Evolutionary conservation across 345 rosid species (phyloP).

Genomic region (Arabidopsis suecica): DNA sequence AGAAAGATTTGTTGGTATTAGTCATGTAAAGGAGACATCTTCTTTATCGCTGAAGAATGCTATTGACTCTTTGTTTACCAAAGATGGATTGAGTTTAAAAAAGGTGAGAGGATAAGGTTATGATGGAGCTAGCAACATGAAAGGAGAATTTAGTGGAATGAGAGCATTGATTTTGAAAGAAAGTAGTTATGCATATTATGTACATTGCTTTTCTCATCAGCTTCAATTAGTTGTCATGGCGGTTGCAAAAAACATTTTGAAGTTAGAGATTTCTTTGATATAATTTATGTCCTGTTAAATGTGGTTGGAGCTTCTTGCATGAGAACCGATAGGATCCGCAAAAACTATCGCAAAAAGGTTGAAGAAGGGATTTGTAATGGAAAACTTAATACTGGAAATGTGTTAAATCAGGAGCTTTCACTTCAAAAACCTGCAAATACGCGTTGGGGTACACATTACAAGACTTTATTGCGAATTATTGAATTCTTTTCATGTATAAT

Average conservation of each 20-base stretch:
- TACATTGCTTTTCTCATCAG: background rate
- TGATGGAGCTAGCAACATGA: too few species aligned
- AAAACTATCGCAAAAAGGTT: background rate
- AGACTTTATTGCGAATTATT: background rate
- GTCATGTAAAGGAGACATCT: background rate
- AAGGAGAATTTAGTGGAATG: too few species aligned
- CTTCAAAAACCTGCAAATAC: background rate
- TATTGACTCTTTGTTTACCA: too few species aligned
- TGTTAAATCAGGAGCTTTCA: background rate
- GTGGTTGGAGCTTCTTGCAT: conserved; percentile 2
- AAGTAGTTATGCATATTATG: background rate
- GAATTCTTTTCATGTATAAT: background rate
- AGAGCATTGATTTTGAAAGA: background rate
- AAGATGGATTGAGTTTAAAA: too few species aligned
- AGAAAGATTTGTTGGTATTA: background rate
- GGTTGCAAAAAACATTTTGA: background rate
- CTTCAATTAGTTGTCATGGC: background rate
- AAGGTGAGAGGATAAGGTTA: too few species aligned
- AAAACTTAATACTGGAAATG: background rate
- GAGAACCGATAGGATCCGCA: background rate
- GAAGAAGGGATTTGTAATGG: background rate
- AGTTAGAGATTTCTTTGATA: background rate
- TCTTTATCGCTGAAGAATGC: background rate
- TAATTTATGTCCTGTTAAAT: background rate
- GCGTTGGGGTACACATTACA: background rate